phyloP scores from a whole-genome alignment of 2,329 filamentous ascomycete species.

The Lecanosticta acicola region DNA sequence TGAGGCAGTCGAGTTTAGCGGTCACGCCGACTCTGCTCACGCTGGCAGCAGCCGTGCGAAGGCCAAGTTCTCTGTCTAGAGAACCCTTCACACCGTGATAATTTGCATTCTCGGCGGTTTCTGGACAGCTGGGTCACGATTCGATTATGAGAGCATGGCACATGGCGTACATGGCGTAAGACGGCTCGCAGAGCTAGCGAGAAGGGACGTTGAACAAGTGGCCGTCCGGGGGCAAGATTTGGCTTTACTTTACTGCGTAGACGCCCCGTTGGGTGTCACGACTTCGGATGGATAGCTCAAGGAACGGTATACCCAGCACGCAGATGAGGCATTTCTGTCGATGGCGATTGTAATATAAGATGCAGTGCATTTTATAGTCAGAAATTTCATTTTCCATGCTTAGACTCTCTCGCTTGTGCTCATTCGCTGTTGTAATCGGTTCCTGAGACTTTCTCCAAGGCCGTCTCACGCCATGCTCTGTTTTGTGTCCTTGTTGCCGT shows the following conservation, averaged over 20 bases:
- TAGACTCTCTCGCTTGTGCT: too few species aligned
- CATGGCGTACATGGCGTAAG: slow-evolving; percentile 17
- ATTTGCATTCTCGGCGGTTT: slow-evolving; percentile 5
- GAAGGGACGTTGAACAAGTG: slow-evolving; percentile 33
- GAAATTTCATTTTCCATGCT: too few species aligned
- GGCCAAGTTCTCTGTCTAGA: slow-evolving; percentile 81
- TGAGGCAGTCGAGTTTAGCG: slow-evolving; percentile 88
- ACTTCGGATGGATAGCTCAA: slow-evolving; percentile 9
- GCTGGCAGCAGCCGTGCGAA: slow-evolving; percentile 91
- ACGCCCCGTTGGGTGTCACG: slow-evolving; percentile 1
- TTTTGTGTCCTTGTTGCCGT: neutral
- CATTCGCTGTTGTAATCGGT: too few species aligned
- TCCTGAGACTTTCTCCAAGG: too few species aligned
- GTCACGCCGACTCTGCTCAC: slow-evolving; percentile 90
- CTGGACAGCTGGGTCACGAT: slow-evolving; percentile 3
- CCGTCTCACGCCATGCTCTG: too few species aligned
- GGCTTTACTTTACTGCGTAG: slow-evolving; percentile 6
- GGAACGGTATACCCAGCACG: slow-evolving; percentile 10
- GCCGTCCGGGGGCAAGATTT: slow-evolving; percentile 25
- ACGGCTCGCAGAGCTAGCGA: slow-evolving; percentile 20
- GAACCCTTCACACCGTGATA: neutral
- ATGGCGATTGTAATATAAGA: neutral
- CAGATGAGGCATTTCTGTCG: neutral
- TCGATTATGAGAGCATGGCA: slow-evolving; percentile 17
- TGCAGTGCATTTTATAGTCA: neutral